Percentiles rank a stretch among this genome's conserved stretches.
Conservation (phyloP, 768 basidiomycete genomes). For the Myochromella boudieri region DNA sequence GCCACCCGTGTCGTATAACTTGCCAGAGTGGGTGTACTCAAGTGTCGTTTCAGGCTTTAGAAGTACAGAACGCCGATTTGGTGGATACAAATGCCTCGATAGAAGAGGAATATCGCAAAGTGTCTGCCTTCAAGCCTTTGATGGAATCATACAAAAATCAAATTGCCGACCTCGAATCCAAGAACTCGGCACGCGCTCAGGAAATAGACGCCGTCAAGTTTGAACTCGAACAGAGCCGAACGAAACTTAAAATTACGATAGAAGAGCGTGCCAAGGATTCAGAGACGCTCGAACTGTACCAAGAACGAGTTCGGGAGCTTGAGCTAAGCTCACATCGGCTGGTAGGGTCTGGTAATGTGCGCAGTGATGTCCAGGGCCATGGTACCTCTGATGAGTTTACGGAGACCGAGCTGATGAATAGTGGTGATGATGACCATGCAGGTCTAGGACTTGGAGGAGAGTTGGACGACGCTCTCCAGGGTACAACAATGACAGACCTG, state of each 20-base stretch:
- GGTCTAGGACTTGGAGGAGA: slow-evolving; percentile 76
- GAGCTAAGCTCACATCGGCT: slow-evolving; percentile 66
- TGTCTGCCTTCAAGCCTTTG: slow-evolving; percentile 81
- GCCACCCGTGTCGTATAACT: slow-evolving; percentile 18
- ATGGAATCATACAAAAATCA: slow-evolving; percentile 93
- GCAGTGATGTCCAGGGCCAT: slow-evolving; percentile 17
- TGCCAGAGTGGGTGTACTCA: background rate
- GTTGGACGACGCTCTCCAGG: slow-evolving; percentile 81
- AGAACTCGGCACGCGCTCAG: slow-evolving; percentile 60
- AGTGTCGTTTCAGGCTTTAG: slow-evolving; percentile 58
- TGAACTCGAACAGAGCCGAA: slow-evolving; percentile 73
- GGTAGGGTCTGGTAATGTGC: slow-evolving; percentile 27
- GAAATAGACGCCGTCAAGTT: slow-evolving; percentile 73
- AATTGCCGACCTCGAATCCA: slow-evolving; percentile 77
- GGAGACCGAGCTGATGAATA: slow-evolving; percentile 31
- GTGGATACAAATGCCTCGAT: slow-evolving; percentile 88
- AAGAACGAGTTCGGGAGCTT: slow-evolving; percentile 87
- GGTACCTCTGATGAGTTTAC: slow-evolving; percentile 17
- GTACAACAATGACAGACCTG: slow-evolving; percentile 88
- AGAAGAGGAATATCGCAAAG: slow-evolving; percentile 91
- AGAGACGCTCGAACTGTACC: slow-evolving; percentile 85
- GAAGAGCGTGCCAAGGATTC: slow-evolving; percentile 78
- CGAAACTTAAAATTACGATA: slow-evolving; percentile 62
- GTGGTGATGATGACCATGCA: slow-evolving; percentile 36
- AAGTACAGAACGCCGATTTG: slow-evolving; percentile 90